Percentiles rank a stretch among this genome's conserved stretches.
These are phyloP conservation scores for Vitis riparia DNA, from an alignment of 164 flowering plant species.

Conservation along the genomic window DNA sequence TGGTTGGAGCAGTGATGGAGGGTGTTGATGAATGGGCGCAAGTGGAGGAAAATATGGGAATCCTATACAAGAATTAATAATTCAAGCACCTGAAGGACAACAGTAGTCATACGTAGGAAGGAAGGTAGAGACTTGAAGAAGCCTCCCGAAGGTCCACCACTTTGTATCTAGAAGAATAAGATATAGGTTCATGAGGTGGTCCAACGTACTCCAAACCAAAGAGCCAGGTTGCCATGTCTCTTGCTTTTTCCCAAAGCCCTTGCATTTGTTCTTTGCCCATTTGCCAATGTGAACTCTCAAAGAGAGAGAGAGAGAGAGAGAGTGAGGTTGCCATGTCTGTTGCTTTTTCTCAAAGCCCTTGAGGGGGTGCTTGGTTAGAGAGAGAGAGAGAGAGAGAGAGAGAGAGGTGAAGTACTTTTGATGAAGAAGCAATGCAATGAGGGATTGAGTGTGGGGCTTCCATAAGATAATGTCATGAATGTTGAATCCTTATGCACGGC, in stretches of 20 bases:
- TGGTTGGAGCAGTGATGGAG: no score
- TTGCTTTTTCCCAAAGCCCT: no score
- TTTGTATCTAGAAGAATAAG: not conserved
- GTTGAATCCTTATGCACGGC: not conserved
- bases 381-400: no score
- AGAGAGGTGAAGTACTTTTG: not conserved
- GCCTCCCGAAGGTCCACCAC: not conserved
- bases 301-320: no score
- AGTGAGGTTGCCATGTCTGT: constrained; percentile 8
- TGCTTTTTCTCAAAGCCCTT: constrained; percentile 13
- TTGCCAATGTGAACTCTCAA: no score
- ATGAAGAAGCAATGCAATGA: constrained; percentile 11
- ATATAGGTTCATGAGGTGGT: constrained; percentile 2
- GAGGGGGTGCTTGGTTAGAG: not conserved
- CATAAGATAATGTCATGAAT: constrained; percentile 9
- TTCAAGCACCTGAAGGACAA: not conserved
- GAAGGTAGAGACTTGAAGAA: not conserved
- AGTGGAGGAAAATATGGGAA: no score
- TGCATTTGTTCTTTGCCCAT: no score
- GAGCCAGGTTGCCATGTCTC: constrained; percentile 2
- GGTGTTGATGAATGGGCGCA: no score
- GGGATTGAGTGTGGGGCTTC: not conserved
- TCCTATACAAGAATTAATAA: no score
- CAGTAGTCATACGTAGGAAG: constrained; percentile 9
- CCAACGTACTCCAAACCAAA: not conserved